Evolutionary conservation across 2,329 filamentous ascomycete genomes (phyloP).

Genomic region (Pseudogymnoascus sp.): DNA sequence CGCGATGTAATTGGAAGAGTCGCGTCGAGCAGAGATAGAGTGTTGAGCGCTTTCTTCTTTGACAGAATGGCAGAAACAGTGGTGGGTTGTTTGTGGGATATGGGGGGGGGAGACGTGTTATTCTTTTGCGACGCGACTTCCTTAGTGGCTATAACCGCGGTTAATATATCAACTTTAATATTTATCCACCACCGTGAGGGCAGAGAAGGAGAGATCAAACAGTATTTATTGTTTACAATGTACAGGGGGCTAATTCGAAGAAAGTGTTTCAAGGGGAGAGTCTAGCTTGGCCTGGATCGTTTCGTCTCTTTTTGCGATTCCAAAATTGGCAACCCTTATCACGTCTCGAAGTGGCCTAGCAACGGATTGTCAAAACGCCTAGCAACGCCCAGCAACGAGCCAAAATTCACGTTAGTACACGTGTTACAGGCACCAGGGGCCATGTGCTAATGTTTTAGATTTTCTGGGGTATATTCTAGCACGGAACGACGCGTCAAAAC

Average conservation of each 20-base stretch:
- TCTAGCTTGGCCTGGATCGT: constrained; percentile 8
- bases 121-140: constrained; percentile 8
- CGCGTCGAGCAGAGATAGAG: constrained; percentile 3
- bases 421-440: constrained; percentile 9
- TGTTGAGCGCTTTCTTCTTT: background rate
- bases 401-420: background rate
- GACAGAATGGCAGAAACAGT: background rate
- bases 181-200: background rate
- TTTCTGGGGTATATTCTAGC: constrained; percentile 6
- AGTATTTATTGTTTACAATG: constrained; percentile 8
- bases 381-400: constrained; percentile 5
- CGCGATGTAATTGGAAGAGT: background rate
- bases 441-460: constrained; percentile 3
- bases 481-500: constrained; percentile 2
- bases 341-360: constrained; percentile 2
- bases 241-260: constrained; percentile 6
- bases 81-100: background rate
- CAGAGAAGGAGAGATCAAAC: background rate
- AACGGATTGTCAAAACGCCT: background rate
- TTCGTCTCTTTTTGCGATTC: constrained; percentile 5
- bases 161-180: constrained; percentile 5
- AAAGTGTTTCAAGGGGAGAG: constrained; percentile 7
- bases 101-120: background rate
- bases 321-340: constrained; percentile 6
- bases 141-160: background rate